Evolutionary conservation across 768 basidiomycete species (phyloP).

Genomic region (Cantharellus anzutake): DNA sequence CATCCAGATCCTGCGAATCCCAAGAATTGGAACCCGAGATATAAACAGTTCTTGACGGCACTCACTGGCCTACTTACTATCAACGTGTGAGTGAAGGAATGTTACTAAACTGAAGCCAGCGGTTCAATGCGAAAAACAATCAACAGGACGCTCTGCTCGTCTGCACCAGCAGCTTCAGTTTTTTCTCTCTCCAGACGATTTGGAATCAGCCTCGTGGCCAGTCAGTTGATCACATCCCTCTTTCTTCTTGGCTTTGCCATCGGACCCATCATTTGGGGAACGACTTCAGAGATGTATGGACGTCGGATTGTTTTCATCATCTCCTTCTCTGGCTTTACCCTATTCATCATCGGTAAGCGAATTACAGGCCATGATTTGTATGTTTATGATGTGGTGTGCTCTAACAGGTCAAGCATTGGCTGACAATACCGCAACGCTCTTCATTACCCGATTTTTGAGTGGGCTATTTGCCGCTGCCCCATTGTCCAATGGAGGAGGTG

Average conservation of each 20-base stretch:
- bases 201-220: too few relatives aligned
- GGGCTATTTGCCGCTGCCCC: constrained; percentile 12
- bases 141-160: too few relatives aligned
- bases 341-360: constrained; percentile 15
- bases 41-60: not conserved
- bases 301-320: constrained; percentile 20
- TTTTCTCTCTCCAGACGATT: too few relatives aligned
- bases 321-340: constrained; percentile 15
- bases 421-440: constrained; percentile 17
- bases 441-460: constrained; percentile 13
- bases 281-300: constrained; percentile 17
- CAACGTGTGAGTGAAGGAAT: too few relatives aligned
- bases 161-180: too few relatives aligned
- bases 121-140: too few relatives aligned
- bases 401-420: constrained; percentile 11
- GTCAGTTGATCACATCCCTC: not conserved
- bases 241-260: constrained; percentile 9
- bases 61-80: too few relatives aligned
- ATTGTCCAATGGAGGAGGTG: constrained; percentile 9
- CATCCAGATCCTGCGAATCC: too few relatives aligned
- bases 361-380: too few relatives aligned
- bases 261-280: constrained; percentile 17
- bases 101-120: too few relatives aligned
- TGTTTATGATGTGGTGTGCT: too few relatives aligned
- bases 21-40: not conserved